Evolutionary conservation across 495 filamentous ascomycete species (phyloP), one percentile per base, ranked within the genome.

Genomic region (Delitschia confertaspora): DNA sequence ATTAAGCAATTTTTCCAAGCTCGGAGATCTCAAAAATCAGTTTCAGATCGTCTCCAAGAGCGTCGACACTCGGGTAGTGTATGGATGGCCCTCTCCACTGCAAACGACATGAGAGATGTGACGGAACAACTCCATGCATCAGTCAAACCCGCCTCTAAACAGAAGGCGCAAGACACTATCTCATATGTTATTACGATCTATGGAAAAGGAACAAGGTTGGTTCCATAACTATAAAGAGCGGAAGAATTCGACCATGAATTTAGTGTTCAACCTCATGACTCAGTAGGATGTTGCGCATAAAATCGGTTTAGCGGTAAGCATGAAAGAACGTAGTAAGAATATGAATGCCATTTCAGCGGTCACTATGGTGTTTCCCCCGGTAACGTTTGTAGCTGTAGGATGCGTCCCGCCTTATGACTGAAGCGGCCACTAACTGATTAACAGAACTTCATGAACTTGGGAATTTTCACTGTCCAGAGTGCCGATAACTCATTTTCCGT

Each of bases 221-320:
- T 48, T 57, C 32, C 18, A 26, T 14, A 57, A 51, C 24, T 55
- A 57, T 32, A 55, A 51, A 37, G 22, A 23, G 11, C 22, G 54
- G 22, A 57, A 57, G 38, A 46, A 57, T 27, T 42, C 39, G 14
- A 40, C 45, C 11, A 57, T 55, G 51, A 50, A 37, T 24, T 29
- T 57, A 2, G 54, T 57, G 20, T 57, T 33, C 30, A 55, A 55
- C 25, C 30, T 57, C 4, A 51, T 57, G 23, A 57, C 54, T 10
- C 51, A 55, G 36, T 33, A 54, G 35, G 54, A 57, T 31, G 45
- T 40, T 3, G 25, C 42, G 9, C 50, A 50, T 22, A 57, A 58
- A 53, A 16, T 49, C 33, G 18, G 38, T 25, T 13, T 63, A 13
- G 7, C 46, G 32, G 16, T 18, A 3, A 21, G 36, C 3, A 49